These are phyloP conservation scores for Penicillium nordicum DNA, from an alignment of 2,329 filamentous ascomycete species.

Conservation along the genomic window DNA sequence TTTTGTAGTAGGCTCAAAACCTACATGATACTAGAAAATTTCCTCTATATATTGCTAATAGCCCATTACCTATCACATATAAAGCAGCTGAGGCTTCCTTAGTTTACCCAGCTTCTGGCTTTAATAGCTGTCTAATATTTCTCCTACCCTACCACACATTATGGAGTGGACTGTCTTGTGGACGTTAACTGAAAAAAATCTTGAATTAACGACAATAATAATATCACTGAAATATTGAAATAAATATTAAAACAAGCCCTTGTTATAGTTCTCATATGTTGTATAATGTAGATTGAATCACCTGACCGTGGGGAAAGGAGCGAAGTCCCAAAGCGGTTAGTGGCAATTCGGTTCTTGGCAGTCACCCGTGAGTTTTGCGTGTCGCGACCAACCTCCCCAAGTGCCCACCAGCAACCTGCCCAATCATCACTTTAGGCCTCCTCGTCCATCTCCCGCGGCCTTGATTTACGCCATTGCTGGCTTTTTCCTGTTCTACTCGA, in stretches of 20 bases:
- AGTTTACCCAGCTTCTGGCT: background rate
- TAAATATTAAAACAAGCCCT: background rate
- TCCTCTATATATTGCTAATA: background rate
- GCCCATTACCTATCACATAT: background rate
- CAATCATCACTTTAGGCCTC: conserved; percentile 21
- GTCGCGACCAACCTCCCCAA: conserved; percentile 33
- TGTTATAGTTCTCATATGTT: background rate
- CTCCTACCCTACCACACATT: background rate
- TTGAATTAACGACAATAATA: background rate
- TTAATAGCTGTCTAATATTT: background rate
- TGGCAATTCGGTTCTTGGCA: conserved; percentile 26
- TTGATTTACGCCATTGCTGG: conserved; percentile 3
- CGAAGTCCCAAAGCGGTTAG: conserved; percentile 18
- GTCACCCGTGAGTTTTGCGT: conserved; percentile 34
- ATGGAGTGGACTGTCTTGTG: background rate
- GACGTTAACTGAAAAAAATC: no score
- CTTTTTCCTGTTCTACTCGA: conserved; percentile 2
- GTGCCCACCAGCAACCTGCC: conserved; percentile 24
- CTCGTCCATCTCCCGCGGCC: conserved; percentile 15
- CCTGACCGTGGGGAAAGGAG: background rate
- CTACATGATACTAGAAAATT: background rate
- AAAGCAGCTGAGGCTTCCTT: background rate
- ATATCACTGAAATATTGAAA: background rate
- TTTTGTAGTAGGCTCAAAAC: no score
- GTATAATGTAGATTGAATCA: background rate